phyloP scores from a whole-genome alignment of 805 yeast species.

The Sungouiozyma ichnusensis region DNA sequence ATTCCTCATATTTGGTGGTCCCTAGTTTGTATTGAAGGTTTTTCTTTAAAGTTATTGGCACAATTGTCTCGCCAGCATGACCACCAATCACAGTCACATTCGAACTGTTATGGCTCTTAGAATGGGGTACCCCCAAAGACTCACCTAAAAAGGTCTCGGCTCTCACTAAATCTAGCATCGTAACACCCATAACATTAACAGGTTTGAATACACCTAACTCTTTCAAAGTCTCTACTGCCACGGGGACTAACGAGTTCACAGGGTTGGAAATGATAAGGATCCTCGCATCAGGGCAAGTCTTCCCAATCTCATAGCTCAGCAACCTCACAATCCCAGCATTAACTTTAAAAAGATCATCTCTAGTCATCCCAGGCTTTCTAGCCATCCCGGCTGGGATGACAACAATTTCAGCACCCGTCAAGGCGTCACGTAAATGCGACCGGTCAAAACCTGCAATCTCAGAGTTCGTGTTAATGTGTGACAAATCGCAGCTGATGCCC shows the following conservation, averaged over 20 bases:
- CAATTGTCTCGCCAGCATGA: slow-evolving; percentile 76
- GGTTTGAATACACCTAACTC: slow-evolving; percentile 64
- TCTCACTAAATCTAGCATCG: slow-evolving; percentile 69
- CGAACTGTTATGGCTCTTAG: slow-evolving; percentile 1
- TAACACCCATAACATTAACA: slow-evolving; percentile 72
- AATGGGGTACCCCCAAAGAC: slow-evolving; percentile 2
- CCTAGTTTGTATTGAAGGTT: slow-evolving; percentile 32
- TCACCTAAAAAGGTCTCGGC: slow-evolving; percentile 55
- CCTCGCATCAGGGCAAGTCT: slow-evolving; percentile 56
- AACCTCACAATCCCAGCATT: slow-evolving; percentile 75
- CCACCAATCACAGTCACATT: slow-evolving; percentile 70
- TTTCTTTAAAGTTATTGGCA: slow-evolving; percentile 57
- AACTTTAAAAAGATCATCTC: slow-evolving; percentile 77
- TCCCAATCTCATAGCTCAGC: slow-evolving; percentile 61
- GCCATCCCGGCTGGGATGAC: slow-evolving; percentile 88
- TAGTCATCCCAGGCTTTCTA: slow-evolving; percentile 82
- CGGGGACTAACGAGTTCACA: slow-evolving; percentile 76
- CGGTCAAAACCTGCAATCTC: slow-evolving; percentile 60
- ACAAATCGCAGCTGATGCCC: slow-evolving; percentile 73
- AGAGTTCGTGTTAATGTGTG: slow-evolving; percentile 70
- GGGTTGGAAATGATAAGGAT: slow-evolving; percentile 67
- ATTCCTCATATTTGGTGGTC: slow-evolving; percentile 40
- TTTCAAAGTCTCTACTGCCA: slow-evolving; percentile 69
- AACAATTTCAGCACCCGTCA: slow-evolving; percentile 73
- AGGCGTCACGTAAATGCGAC: slow-evolving; percentile 53